A percentile compares a stretch with the other conserved stretches of the same genome.
These are phyloP conservation scores for Populus davidiana DNA, from an alignment of 345 rosid genomes.

Conservation along the genomic window DNA sequence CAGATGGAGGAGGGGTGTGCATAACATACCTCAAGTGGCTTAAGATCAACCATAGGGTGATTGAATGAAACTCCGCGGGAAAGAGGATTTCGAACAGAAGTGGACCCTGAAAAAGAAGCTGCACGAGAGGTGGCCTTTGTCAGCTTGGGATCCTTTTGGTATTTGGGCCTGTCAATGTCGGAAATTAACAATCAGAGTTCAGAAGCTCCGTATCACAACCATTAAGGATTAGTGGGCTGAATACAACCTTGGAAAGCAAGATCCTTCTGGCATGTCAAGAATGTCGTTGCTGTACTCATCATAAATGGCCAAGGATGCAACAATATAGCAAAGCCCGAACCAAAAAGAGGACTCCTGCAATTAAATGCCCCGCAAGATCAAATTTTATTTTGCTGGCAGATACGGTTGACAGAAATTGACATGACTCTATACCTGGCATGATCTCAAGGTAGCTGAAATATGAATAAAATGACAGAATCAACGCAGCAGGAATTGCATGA, in stretches of 20 bases:
- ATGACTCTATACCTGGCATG: not conserved
- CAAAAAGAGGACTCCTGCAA: constrained; percentile 83
- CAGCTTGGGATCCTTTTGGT: constrained; percentile 35
- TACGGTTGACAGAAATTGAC: constrained; percentile 1
- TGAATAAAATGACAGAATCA: not conserved
- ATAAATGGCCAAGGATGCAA: constrained; percentile 74
- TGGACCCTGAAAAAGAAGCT: constrained; percentile 40
- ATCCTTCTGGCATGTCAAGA: constrained; percentile 89
- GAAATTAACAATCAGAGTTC: constrained; percentile 3
- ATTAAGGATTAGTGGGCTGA: constrained; percentile 6
- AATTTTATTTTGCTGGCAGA: not conserved
- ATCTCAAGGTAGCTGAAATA: not conserved
- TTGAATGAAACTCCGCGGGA: constrained; percentile 51
- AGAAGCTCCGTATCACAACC: not conserved
- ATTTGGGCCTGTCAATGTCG: constrained; percentile 49
- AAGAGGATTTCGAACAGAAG: constrained; percentile 48
- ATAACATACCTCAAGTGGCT: constrained; percentile 66
- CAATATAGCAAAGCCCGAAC: constrained; percentile 77
- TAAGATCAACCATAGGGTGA: constrained; percentile 55
- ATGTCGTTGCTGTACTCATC: constrained; percentile 92
- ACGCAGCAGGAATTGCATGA: not conserved
- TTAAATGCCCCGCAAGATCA: constrained; percentile 8
- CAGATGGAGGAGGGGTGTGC: not conserved
- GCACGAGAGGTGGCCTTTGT: constrained; percentile 34
- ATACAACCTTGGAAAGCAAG: constrained; percentile 79